Evolutionary conservation across 1,284 basidiomycete species (phyloP).

Genomic region (Rhizoctonia solani): DNA sequence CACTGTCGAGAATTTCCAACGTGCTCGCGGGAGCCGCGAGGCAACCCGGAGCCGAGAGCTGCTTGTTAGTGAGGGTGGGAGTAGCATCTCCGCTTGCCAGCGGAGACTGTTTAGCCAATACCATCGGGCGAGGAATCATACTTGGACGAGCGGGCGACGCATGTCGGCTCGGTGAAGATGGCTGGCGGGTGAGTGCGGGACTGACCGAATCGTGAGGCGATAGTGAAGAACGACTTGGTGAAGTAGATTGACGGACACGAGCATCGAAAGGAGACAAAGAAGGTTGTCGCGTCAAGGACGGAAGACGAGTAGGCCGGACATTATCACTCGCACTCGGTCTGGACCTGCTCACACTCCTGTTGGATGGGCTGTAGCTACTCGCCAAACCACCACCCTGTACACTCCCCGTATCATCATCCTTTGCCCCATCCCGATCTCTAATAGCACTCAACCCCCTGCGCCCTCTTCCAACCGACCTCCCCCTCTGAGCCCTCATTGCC

Average conservation of each 20-base stretch:
- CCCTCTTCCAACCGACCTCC: neutral
- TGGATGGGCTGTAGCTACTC: constrained; percentile 32
- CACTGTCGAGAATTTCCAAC: no score
- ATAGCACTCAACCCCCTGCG: constrained; percentile 2
- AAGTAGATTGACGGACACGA: no score
- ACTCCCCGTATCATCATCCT: neutral
- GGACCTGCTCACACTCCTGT: neutral
- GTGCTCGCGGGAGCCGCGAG: no score
- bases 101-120: neutral
- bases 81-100: neutral
- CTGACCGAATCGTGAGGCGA: neutral
- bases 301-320: neutral
- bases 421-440: neutral
- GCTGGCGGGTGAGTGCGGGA: neutral
- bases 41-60: no score
- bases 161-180: neutral
- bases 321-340: constrained; percentile 1
- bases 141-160: neutral
- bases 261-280: no score
- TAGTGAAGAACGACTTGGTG: neutral
- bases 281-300: neutral
- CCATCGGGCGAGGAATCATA: constrained; percentile 9
- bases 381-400: neutral
- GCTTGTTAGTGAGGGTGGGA: neutral
- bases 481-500: neutral